These are phyloP conservation scores for Orbilia ellipsospora DNA, from an alignment of 2,329 filamentous ascomycete genomes.

Conservation along the genomic window DNA sequence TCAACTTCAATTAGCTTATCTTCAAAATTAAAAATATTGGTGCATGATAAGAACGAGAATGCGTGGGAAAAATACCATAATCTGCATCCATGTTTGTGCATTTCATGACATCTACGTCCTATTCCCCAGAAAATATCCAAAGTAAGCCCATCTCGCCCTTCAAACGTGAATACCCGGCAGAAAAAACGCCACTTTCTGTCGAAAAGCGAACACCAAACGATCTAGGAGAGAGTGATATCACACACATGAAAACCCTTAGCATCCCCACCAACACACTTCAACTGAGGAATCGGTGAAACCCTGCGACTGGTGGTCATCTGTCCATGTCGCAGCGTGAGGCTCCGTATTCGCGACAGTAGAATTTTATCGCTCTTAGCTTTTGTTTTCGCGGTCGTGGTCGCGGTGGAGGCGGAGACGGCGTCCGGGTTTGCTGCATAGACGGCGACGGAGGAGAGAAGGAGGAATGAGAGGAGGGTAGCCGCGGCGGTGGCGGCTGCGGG, in stretches of 20 bases:
- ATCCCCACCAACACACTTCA: conserved; percentile 54
- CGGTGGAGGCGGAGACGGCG: conserved; percentile 35
- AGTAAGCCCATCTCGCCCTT: conserved; percentile 9
- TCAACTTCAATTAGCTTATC: conserved; percentile 22
- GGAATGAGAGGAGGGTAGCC: conserved; percentile 26
- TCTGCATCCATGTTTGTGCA: conserved; percentile 86
- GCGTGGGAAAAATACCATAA: conserved; percentile 85
- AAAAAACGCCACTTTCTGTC: background rate
- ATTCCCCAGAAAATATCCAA: conserved; percentile 63
- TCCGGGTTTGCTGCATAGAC: conserved; percentile 15
- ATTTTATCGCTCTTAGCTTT: conserved; percentile 55
- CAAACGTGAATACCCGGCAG: background rate
- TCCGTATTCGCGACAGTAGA: conserved; percentile 48
- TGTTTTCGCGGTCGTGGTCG: conserved; percentile 51
- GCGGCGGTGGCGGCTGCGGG: conserved; percentile 18
- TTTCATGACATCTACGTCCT: conserved; percentile 82
- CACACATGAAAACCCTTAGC: conserved; percentile 45
- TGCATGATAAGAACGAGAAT: conserved; percentile 66
- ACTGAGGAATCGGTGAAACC: conserved; percentile 50
- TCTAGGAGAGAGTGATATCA: conserved; percentile 8
- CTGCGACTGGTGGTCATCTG: conserved; percentile 51
- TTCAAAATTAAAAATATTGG: background rate
- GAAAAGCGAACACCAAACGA: background rate
- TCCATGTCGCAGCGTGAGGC: conserved; percentile 45
- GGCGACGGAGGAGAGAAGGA: conserved; percentile 20